phyloP scores from a whole-genome alignment of 805 yeast genomes.

The Candida odintsovae region DNA sequence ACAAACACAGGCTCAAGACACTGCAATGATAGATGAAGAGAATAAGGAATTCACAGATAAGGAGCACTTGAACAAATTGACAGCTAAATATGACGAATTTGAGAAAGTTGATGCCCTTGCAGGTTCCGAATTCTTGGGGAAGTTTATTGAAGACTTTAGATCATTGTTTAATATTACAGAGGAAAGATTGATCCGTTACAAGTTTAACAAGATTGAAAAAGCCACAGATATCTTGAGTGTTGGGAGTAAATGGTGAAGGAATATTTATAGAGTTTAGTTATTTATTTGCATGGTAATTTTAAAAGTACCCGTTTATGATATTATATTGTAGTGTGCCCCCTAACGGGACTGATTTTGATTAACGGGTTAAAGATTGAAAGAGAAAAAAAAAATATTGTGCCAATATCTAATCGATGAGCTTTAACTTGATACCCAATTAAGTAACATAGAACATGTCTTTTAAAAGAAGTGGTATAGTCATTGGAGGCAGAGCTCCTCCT shows the following conservation, averaged over 20 bases:
- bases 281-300: not conserved
- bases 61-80: conserved; percentile 20
- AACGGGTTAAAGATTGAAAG: too few species aligned
- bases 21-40: not conserved
- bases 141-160: conserved; percentile 33
- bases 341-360: not conserved
- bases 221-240: conserved; percentile 45
- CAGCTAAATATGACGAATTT: conserved; percentile 28
- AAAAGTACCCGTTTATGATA: not conserved
- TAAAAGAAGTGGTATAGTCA: not conserved
- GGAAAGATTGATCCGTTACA: conserved; percentile 37
- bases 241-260: conserved; percentile 49
- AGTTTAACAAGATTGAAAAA: conserved; percentile 45
- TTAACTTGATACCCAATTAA: not conserved
- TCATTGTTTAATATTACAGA: conserved; percentile 25
- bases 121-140: conserved; percentile 4
- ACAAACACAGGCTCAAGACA: conserved; percentile 4
- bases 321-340: not conserved
- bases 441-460: not conserved
- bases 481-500: not conserved
- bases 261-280: not conserved
- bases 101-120: conserved; percentile 26
- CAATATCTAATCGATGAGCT: not conserved
- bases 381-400: not conserved
- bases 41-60: conserved; percentile 3